Evolutionary conservation across 495 filamentous ascomycete species (phyloP).

Genomic region (Xylaria curta): DNA sequence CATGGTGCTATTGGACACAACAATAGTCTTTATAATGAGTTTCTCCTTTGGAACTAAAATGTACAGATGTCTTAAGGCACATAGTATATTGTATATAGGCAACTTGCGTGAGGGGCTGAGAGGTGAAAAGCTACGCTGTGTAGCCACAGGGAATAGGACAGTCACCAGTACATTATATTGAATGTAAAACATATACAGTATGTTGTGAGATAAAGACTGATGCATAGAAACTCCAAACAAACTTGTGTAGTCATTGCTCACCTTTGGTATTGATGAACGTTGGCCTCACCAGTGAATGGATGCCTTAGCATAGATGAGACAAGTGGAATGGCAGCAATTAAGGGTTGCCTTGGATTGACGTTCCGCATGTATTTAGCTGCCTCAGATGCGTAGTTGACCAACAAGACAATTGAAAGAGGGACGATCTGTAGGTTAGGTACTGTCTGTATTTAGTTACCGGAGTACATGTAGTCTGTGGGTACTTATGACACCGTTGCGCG

Average conservation of each 20-base stretch:
- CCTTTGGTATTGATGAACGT: neutral
- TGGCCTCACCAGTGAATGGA: neutral
- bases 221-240: neutral
- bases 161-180: neutral
- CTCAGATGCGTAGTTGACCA: neutral
- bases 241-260: neutral
- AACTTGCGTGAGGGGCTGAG: neutral
- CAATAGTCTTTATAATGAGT: neutral
- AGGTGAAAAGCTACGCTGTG: neutral
- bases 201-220: neutral
- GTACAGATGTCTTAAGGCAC: neutral
- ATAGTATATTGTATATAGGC: neutral
- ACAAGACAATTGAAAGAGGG: neutral
- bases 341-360: neutral
- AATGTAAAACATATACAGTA: neutral
- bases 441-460: no score
- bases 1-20: neutral
- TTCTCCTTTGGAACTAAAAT: neutral
- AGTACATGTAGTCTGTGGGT: no score
- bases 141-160: neutral
- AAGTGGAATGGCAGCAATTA: neutral
- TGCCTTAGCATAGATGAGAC: neutral
- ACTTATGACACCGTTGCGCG: neutral
- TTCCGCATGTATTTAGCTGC: neutral
- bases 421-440: no score